Evolutionary conservation across 768 basidiomycete genomes (phyloP).

Genomic region (Dendrothele bispora): DNA sequence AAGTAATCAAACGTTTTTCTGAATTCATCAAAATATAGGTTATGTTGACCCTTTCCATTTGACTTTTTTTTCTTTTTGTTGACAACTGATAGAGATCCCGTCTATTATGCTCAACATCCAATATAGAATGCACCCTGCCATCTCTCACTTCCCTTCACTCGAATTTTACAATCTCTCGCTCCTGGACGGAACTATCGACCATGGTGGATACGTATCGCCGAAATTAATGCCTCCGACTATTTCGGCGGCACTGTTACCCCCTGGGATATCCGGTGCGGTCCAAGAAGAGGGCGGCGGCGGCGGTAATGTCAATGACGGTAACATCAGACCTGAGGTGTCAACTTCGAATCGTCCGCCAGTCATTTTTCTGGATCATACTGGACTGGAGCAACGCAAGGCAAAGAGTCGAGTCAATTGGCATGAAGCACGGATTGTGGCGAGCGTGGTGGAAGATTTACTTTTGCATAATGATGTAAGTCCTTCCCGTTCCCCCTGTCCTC

Average conservation of each 20-base stretch:
- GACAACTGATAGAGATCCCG: constrained; percentile 75
- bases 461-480: constrained; percentile 65
- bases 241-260: constrained; percentile 5
- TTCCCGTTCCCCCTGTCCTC: not conserved
- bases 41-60: no score
- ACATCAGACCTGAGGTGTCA: not conserved
- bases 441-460: constrained; percentile 81
- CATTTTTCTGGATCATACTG: constrained; percentile 80
- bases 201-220: constrained; percentile 43
- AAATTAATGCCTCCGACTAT: constrained; percentile 56
- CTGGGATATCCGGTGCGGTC: not conserved
- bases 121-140: constrained; percentile 93
- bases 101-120: constrained; percentile 93
- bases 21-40: constrained; percentile 5
- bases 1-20: constrained; percentile 24
- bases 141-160: constrained; percentile 81
- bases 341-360: constrained; percentile 49
- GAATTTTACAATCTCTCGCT: constrained; percentile 79
- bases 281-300: not conserved
- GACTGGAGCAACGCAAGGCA: constrained; percentile 64
- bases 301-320: not conserved
- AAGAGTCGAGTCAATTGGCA: constrained; percentile 75
- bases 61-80: no score
- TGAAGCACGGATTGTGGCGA: constrained; percentile 77
- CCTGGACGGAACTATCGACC: constrained; percentile 73